Evolutionary conservation across 2,329 filamentous ascomycete genomes (phyloP).

Genomic region (Zasmidium angulare): DNA sequence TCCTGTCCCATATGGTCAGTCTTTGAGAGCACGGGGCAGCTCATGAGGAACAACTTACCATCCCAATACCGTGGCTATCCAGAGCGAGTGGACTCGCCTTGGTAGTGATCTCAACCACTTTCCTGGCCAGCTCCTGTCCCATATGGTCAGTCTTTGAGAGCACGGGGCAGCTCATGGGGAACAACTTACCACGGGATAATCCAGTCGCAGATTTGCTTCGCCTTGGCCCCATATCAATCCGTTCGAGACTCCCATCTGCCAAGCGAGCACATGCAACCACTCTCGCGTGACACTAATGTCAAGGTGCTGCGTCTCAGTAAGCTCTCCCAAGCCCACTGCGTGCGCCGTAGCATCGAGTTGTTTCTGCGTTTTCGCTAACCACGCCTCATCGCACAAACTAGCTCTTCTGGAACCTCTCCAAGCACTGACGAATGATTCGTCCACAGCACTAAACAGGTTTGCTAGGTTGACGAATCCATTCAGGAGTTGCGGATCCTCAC

Average conservation of each 20-base stretch:
- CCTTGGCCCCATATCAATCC: slow-evolving; percentile 37
- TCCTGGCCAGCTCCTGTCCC: slow-evolving; percentile 37
- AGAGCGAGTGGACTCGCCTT: slow-evolving; percentile 31
- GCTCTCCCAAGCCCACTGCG: slow-evolving; percentile 23
- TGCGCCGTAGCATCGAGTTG: slow-evolving; percentile 34
- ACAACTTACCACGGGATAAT: slow-evolving; percentile 36
- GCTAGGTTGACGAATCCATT: slow-evolving; percentile 37
- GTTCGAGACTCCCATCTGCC: slow-evolving; percentile 40
- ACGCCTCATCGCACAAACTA: slow-evolving; percentile 35
- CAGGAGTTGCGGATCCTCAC: slow-evolving; percentile 35
- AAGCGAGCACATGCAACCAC: slow-evolving; percentile 39
- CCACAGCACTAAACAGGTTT: slow-evolving; percentile 37
- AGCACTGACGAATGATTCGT: slow-evolving; percentile 36
- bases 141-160: no score
- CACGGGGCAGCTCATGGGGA: no score
- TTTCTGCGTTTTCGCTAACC: slow-evolving; percentile 36
- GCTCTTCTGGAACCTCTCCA: slow-evolving; percentile 35
- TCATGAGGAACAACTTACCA: slow-evolving; percentile 25
- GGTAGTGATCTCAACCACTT: slow-evolving; percentile 34
- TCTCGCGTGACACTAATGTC: slow-evolving; percentile 37
- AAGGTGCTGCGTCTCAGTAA: slow-evolving; percentile 37
- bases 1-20: no score
- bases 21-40: no score
- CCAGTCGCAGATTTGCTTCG: slow-evolving; percentile 35
- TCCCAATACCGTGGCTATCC: slow-evolving; percentile 38